A percentile compares a stretch with the other conserved stretches of the same genome.
These are phyloP conservation scores for Penicillium pancosmium DNA, from an alignment of 495 filamentous ascomycete genomes.

Conservation along the genomic window DNA sequence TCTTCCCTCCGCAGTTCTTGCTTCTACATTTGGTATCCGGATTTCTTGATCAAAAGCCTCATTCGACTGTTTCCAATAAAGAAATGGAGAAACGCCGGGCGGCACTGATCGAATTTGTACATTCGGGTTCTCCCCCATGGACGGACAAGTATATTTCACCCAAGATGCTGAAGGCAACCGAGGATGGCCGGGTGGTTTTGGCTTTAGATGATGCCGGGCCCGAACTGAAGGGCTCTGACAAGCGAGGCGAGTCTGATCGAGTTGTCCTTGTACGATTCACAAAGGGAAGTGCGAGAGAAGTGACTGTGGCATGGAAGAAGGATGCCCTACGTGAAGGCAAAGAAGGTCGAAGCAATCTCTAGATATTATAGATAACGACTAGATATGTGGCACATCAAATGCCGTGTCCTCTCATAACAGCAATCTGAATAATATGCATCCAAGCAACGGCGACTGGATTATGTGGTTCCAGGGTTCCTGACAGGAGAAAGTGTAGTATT, in stretches of 20 bases:
- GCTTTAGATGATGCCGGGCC: slow-evolving; percentile 70
- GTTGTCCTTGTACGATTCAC: slow-evolving; percentile 71
- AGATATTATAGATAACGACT: slow-evolving; percentile 11
- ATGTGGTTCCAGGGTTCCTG: not conserved
- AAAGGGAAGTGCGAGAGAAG: slow-evolving; percentile 56
- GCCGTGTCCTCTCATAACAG: not conserved
- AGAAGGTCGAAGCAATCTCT: slow-evolving; percentile 34
- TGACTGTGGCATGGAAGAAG: slow-evolving; percentile 56
- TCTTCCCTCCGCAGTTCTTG: slow-evolving; percentile 90
- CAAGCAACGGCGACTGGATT: not conserved
- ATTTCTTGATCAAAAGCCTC: slow-evolving; percentile 55
- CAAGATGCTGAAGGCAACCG: slow-evolving; percentile 54
- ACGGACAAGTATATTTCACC: slow-evolving; percentile 78
- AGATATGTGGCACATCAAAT: not conserved
- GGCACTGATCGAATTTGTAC: slow-evolving; percentile 60
- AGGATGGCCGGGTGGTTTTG: slow-evolving; percentile 63
- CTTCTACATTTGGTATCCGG: slow-evolving; percentile 67
- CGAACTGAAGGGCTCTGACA: slow-evolving; percentile 63
- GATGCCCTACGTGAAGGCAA: slow-evolving; percentile 44
- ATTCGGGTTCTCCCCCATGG: slow-evolving; percentile 64
- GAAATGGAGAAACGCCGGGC: slow-evolving; percentile 54
- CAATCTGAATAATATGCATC: not conserved
- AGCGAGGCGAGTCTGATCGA: slow-evolving; percentile 70
- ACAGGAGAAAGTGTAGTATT: slow-evolving; percentile 9
- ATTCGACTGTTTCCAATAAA: slow-evolving; percentile 30